These are phyloP conservation scores for Fragaria ananassa DNA, from an alignment of 306 rosid genomes.

Conservation along the genomic window DNA sequence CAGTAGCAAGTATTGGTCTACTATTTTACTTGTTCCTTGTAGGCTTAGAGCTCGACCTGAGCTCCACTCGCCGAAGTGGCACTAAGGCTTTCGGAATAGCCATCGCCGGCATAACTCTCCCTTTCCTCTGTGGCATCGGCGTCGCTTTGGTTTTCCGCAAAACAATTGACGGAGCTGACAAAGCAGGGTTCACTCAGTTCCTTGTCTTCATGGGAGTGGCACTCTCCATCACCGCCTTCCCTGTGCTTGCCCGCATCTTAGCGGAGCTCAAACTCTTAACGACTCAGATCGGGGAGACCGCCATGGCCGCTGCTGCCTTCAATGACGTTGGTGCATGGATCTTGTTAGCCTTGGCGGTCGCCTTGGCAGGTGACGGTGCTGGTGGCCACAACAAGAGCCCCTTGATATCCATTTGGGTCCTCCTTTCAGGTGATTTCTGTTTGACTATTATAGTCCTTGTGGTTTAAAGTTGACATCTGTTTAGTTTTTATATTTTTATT, in stretches of 20 bases:
- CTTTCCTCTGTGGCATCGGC: conserved; percentile 69
- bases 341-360: conserved; percentile 71
- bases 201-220: conserved; percentile 85
- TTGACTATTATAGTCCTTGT: too few relatives aligned
- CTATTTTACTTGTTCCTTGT: conserved; percentile 76
- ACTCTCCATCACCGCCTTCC: conserved; percentile 86
- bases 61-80: conserved; percentile 65
- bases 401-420: conserved; percentile 62
- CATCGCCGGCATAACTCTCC: conserved; percentile 60
- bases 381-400: conserved; percentile 49
- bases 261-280: conserved; percentile 85
- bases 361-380: conserved; percentile 45
- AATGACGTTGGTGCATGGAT: conserved; percentile 94
- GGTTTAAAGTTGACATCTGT: too few relatives aligned
- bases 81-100: conserved; percentile 57
- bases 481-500: too few relatives aligned
- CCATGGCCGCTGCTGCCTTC: conserved; percentile 90
- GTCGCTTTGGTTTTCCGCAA: conserved; percentile 59
- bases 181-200: conserved; percentile 53
- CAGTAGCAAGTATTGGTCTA: conserved; percentile 74
- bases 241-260: conserved; percentile 80
- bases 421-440: conserved; percentile 43
- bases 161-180: conserved; percentile 56
- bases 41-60: conserved; percentile 64
- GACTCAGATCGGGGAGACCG: conserved; percentile 64